A percentile compares a stretch with the other conserved stretches of the same genome.
phyloP scores from a whole-genome alignment of 495 filamentous ascomycete genomes.

The Pyronema omphalodes region DNA sequence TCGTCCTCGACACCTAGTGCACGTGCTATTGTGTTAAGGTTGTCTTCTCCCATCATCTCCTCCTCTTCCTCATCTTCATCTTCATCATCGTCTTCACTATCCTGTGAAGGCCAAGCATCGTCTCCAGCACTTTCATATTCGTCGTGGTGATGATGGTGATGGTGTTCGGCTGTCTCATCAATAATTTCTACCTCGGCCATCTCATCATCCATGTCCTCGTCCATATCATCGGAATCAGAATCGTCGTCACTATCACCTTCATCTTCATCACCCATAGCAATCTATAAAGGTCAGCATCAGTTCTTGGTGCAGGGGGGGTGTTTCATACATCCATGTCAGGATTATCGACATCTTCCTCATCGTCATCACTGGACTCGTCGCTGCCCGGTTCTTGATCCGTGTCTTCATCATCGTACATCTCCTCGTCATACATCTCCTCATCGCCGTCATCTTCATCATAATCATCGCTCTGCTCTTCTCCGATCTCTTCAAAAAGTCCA shows the following conservation, averaged over 20 bases:
- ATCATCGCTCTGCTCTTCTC: constrained; percentile 49
- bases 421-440: constrained; percentile 45
- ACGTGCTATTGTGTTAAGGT: constrained; percentile 27
- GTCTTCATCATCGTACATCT: constrained; percentile 47
- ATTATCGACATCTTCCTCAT: constrained; percentile 46
- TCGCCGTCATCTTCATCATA: constrained; percentile 85
- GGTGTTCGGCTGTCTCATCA: constrained; percentile 36
- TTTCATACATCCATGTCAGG: constrained; percentile 48
- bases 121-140: constrained; percentile 42
- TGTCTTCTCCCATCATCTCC: constrained; percentile 19
- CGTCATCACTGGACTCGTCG: constrained; percentile 81
- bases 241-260: constrained; percentile 48
- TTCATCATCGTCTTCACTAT: constrained; percentile 30
- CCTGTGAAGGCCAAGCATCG: constrained; percentile 28
- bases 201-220: constrained; percentile 38
- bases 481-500: constrained; percentile 90
- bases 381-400: constrained; percentile 45
- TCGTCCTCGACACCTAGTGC: constrained; percentile 25
- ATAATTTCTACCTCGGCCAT: constrained; percentile 40
- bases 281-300: constrained; percentile 10
- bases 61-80: constrained; percentile 29
- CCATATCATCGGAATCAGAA: constrained; percentile 48
- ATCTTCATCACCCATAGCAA: constrained; percentile 58
- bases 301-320: not conserved
- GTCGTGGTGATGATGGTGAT: constrained; percentile 23